Conservation (phyloP, 805 yeast species). For the Cyberlindnera meyerae region DNA sequence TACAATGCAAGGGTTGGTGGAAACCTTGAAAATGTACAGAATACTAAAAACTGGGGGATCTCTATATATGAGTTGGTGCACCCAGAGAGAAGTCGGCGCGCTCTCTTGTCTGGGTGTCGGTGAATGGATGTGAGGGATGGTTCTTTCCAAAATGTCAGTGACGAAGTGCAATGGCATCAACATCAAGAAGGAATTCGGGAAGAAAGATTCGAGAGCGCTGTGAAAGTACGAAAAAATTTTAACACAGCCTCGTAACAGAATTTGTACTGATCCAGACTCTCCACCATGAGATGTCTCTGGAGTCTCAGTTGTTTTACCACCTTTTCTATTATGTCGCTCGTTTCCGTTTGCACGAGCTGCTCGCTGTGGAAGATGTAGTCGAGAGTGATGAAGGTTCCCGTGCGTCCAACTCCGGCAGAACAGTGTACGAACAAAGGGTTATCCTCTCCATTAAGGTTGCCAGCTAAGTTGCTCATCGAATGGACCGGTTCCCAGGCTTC, state of each 20-base stretch:
- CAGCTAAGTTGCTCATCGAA: slow-evolving; percentile 27
- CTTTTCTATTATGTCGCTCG: slow-evolving; percentile 34
- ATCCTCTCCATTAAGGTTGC: slow-evolving; percentile 20
- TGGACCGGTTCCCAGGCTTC: slow-evolving; percentile 32
- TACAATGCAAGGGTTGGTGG: too few relatives aligned
- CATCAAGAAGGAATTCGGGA: slow-evolving; percentile 5
- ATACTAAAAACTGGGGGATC: too few relatives aligned
- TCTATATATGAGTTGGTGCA: too few relatives aligned
- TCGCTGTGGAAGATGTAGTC: slow-evolving; percentile 39
- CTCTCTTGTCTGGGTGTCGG: not conserved
- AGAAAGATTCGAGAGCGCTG: slow-evolving; percentile 2
- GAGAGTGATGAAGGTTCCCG: slow-evolving; percentile 79
- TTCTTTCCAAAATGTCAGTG: not conserved
- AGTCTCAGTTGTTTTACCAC: slow-evolving; percentile 37
- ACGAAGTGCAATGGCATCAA: slow-evolving; percentile 2
- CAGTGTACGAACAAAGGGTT: slow-evolving; percentile 74
- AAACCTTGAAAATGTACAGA: too few relatives aligned
- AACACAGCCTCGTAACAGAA: slow-evolving; percentile 38
- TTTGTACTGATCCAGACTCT: slow-evolving; percentile 41
- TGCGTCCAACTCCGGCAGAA: slow-evolving; percentile 95
- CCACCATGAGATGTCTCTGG: slow-evolving; percentile 47
- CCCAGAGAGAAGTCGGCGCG: not conserved
- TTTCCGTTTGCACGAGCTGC: not conserved
- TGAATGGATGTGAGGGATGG: not conserved
- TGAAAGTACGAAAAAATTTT: slow-evolving; percentile 6